phyloP scores from a whole-genome alignment of 441 rosid genomes.

The Omphalea diandra region DNA sequence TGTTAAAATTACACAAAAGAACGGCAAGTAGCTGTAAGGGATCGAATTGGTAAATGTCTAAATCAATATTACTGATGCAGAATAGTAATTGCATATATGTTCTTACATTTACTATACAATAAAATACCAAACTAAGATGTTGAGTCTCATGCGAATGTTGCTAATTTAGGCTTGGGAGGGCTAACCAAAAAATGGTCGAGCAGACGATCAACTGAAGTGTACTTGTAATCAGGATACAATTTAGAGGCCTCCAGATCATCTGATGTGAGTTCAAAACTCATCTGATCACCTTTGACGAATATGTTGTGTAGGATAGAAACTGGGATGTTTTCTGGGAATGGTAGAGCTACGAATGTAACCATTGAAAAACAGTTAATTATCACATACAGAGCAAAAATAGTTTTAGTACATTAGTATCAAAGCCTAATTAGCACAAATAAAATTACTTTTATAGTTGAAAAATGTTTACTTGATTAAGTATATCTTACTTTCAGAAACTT shows the following conservation, averaged over 20 bases:
- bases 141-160: conserved; percentile 30
- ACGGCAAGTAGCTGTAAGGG: no score
- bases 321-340: conserved; percentile 36
- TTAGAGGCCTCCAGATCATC: conserved; percentile 42
- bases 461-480: background rate
- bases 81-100: no score
- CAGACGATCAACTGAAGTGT: conserved; percentile 37
- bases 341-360: conserved; percentile 31
- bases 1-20: no score
- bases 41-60: no score
- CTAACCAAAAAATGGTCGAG: conserved; percentile 32
- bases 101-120: no score
- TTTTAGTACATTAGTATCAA: no score
- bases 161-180: conserved; percentile 32
- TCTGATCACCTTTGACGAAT: conserved; percentile 44
- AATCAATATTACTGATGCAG: no score
- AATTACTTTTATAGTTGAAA: background rate
- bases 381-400: no score
- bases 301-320: conserved; percentile 34
- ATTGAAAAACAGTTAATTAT: background rate
- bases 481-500: conserved; percentile 28
- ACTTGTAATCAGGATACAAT: conserved; percentile 37
- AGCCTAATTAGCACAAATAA: no score
- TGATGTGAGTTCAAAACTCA: conserved; percentile 31
- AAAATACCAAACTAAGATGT: no score